Percentiles rank a stretch among this genome's conserved stretches.
phyloP scores from a whole-genome alignment of 768 basidiomycete genomes.

The Xanthoconium stramineum region DNA sequence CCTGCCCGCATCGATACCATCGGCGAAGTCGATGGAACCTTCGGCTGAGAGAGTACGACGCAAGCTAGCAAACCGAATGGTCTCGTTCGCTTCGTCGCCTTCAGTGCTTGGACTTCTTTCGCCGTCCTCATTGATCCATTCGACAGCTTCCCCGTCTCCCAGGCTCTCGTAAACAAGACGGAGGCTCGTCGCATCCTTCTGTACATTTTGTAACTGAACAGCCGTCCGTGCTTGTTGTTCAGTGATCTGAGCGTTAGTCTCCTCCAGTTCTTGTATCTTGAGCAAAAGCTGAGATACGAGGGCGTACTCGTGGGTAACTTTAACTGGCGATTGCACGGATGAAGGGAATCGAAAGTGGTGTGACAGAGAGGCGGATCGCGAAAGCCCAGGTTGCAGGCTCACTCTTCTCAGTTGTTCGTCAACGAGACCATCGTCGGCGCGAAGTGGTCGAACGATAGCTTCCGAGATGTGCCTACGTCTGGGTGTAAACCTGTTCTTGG shows the following conservation, averaged over 20 bases:
- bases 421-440: conserved; percentile 4
- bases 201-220: conserved; percentile 61
- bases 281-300: conserved; percentile 68
- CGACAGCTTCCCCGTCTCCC: conserved; percentile 46
- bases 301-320: conserved; percentile 38
- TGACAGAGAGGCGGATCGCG: conserved; percentile 27
- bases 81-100: conserved; percentile 30
- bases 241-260: conserved; percentile 64
- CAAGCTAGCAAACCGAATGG: conserved; percentile 30
- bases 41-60: conserved; percentile 25
- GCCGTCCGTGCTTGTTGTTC: conserved; percentile 62
- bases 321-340: conserved; percentile 12
- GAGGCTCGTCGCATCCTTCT: conserved; percentile 70
- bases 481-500: conserved; percentile 18
- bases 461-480: conserved; percentile 32
- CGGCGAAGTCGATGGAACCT: conserved; percentile 18
- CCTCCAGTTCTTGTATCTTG: conserved; percentile 77
- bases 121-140: conserved; percentile 43
- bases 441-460: conserved; percentile 12
- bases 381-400: conserved; percentile 17
- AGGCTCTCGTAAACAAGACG: conserved; percentile 67
- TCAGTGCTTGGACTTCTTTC: conserved; percentile 27
- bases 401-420: conserved; percentile 18
- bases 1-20: conserved; percentile 20
- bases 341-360: conserved; percentile 14